phyloP scores from a whole-genome alignment of 2,329 filamentous ascomycete species.

The Clarireedia homoeocarpa region DNA sequence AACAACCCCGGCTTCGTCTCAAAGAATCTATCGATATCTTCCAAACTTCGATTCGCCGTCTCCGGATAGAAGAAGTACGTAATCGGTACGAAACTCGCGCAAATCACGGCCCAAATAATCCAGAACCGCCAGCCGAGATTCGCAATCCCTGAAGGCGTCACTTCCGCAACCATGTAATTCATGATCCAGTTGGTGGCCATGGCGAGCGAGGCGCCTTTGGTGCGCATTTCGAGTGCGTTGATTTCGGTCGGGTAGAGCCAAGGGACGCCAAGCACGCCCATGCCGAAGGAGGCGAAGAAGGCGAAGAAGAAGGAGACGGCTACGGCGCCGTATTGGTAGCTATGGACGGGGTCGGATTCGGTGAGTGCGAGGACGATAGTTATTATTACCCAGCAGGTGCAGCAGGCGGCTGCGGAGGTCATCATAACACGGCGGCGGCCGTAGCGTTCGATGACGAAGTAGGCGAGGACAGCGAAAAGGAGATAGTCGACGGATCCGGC shows the following conservation, averaged over 20 bases:
- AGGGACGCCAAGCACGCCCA: constrained; percentile 21
- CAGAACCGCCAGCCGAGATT: constrained; percentile 32
- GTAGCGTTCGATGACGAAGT: constrained; percentile 38
- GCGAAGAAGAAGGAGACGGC: constrained; percentile 36
- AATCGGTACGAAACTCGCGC: constrained; percentile 32
- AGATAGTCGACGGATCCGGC: constrained; percentile 42
- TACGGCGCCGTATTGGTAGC: constrained; percentile 41
- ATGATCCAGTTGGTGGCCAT: constrained; percentile 40
- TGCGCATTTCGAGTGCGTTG: constrained; percentile 42
- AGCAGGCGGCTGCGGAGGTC: constrained; percentile 33
- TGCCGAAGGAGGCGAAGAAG: constrained; percentile 49
- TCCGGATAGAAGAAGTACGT: constrained; percentile 45
- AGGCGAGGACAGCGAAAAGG: constrained; percentile 32
- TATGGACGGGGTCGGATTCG: constrained; percentile 19
- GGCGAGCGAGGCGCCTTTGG: constrained; percentile 48
- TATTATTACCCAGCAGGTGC: constrained; percentile 37
- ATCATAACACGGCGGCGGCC: constrained; percentile 64
- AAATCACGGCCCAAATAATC: constrained; percentile 31
- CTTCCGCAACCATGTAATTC: constrained; percentile 41
- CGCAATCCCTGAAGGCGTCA: constrained; percentile 31
- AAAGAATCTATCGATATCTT: constrained; percentile 46
- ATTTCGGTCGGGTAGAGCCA: constrained; percentile 51
- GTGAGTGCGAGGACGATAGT: constrained; percentile 27
- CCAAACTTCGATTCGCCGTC: constrained; percentile 40
- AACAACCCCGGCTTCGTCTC: constrained; percentile 14